Base-by-base conservation (phyloP, 1,284 basidiomycete genomes). In the Stygiomarasmius scandens region DNA sequence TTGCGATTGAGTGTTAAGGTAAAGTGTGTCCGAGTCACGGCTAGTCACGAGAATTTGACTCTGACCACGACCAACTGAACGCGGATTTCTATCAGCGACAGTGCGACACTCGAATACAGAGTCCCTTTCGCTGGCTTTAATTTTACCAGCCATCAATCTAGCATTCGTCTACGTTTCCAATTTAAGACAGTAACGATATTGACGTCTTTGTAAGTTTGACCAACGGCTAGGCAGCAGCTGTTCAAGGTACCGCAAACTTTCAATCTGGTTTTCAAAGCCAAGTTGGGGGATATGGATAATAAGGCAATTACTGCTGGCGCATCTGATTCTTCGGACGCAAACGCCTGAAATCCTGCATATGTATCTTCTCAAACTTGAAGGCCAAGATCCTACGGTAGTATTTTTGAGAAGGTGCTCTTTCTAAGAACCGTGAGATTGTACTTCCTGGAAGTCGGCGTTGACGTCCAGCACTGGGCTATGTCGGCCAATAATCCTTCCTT, bases 151-250 rank as follows among this genome's bases (percentile, higher is more conserved):
- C n/a, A 27, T 43, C 43, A 3, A 24, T 4, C 34, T 6, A n/a
- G n/a, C n/a, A n/a, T n/a, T n/a, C n/a, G n/a, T n/a, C n/a, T 69
- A 95, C 92, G 93, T 71, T 80, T 92, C 63, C 92, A 94, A 78
- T 99, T 98, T 71, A 99, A 80, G 98, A 98, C 80, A 95, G 89
- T 75, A 95, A 91, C 77, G 96, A 98, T 70, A 88, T 98, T 66
- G 94, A 95, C 69, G 94, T 96, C 48, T 96, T 95, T 77, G 79
- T 93, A 69, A 97, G 93, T 78, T 86, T 96, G 67, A 98, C 96
- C 69, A 98, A 99, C 82, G 90, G 86, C 71, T 97, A 96, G 75
- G 85, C 97, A 52, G 86, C 87, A 66, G 93, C 95, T 57, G 87
- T 97, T 66, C 93, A 95, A 69, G 96, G 96, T 68, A 95, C 93